phyloP scores from a whole-genome alignment of 441 rosid genomes.

The Jatropha multifida region DNA sequence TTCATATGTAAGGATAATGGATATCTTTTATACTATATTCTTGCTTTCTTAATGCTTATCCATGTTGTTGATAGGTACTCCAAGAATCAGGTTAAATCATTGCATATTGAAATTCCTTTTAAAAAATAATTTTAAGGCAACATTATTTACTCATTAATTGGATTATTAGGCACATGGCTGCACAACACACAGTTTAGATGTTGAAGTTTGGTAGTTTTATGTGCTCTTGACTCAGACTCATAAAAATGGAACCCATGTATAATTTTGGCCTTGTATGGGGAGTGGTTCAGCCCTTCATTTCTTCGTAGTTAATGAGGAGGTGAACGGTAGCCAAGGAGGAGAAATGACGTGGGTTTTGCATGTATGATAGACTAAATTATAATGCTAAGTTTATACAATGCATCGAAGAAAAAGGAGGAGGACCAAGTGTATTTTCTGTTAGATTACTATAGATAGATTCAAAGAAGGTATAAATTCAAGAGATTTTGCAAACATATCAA shows the following conservation, averaged over 20 bases:
- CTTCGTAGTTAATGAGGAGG: too few species aligned
- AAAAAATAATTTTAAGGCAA: neutral
- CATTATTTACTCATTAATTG: too few species aligned
- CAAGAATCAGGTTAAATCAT: neutral
- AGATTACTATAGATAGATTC: neutral
- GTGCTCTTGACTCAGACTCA: too few species aligned
- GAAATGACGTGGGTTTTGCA: neutral
- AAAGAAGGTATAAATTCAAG: neutral
- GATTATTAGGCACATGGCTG: too few species aligned
- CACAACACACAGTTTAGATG: too few species aligned
- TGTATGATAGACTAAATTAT: neutral
- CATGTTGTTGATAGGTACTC: neutral
- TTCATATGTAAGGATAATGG: too few species aligned
- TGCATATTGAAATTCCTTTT: neutral
- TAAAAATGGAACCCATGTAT: too few species aligned
- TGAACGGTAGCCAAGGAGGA: too few species aligned
- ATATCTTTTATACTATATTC: too few species aligned
- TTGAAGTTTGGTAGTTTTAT: too few species aligned
- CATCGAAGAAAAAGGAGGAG: neutral
- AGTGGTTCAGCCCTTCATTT: too few species aligned
- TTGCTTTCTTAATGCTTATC: neutral
- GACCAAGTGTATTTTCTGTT: neutral
- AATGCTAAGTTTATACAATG: neutral
- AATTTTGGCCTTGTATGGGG: too few species aligned
- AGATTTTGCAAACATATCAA: neutral